phyloP scores from a whole-genome alignment of 2,329 filamentous ascomycete genomes.

The Zymoseptoria ardabiliae region DNA sequence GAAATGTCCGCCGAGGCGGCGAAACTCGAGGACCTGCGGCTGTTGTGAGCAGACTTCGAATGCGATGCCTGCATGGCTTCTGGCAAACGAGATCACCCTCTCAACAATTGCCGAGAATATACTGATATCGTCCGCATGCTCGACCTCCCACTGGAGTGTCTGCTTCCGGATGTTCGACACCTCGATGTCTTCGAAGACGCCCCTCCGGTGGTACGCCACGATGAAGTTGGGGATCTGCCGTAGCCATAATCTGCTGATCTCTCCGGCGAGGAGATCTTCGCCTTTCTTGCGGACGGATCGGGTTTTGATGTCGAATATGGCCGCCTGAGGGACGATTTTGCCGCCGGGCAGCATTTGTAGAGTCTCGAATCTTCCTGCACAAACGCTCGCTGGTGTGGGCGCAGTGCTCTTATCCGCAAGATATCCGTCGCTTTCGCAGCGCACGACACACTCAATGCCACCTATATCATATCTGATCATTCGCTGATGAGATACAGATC shows the following conservation, averaged over 20 bases:
- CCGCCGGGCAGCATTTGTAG: slow-evolving; percentile 9
- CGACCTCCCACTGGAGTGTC: slow-evolving; percentile 37
- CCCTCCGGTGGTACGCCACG: slow-evolving; percentile 42
- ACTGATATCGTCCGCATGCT: slow-evolving; percentile 28
- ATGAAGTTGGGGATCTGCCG: slow-evolving; percentile 47
- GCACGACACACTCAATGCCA: slow-evolving; percentile 44
- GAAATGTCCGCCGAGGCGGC: slow-evolving; percentile 9
- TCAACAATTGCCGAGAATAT: slow-evolving; percentile 26
- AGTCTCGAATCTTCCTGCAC: not conserved
- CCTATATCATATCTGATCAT: slow-evolving; percentile 54
- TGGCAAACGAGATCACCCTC: slow-evolving; percentile 26
- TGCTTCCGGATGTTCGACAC: slow-evolving; percentile 32
- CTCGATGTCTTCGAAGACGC: slow-evolving; percentile 38
- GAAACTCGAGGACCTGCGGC: slow-evolving; percentile 30
- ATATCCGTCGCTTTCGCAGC: slow-evolving; percentile 56
- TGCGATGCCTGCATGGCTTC: slow-evolving; percentile 13
- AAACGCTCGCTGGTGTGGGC: not conserved
- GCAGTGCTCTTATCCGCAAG: slow-evolving; percentile 16
- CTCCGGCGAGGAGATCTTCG: slow-evolving; percentile 33
- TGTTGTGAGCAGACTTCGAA: slow-evolving; percentile 32
- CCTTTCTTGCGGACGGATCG: slow-evolving; percentile 31
- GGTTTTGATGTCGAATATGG: slow-evolving; percentile 50
- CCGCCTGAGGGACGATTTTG: slow-evolving; percentile 32
- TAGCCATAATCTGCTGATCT: slow-evolving; percentile 44
- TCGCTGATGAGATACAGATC: slow-evolving; percentile 56